Percentiles rank a stretch among this genome's conserved stretches.
phyloP scores from a whole-genome alignment of 371 early-diverging fungal species.

The Amoeboaphelidium protococcarum region DNA sequence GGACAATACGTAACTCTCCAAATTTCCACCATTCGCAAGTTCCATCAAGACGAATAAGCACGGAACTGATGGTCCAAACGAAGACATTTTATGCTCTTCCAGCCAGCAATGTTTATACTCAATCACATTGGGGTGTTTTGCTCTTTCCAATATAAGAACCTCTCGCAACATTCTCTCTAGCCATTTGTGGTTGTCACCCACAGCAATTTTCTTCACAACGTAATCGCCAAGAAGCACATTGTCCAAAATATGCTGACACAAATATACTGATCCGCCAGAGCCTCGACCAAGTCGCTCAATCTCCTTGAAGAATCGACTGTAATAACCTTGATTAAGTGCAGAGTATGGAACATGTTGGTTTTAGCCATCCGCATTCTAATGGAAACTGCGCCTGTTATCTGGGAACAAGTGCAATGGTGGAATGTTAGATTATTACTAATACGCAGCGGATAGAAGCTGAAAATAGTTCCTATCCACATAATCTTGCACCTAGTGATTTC shows the following conservation, averaged over 20 bases:
- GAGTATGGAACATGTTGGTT: no score
- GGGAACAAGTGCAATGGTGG: no score
- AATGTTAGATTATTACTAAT: no score
- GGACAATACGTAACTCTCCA: conserved; percentile 85
- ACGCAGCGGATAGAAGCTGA: no score
- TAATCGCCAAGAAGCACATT: conserved; percentile 51
- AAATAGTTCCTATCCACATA: no score
- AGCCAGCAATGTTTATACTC: conserved; percentile 52
- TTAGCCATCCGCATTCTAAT: no score
- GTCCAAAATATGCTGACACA: conserved; percentile 61
- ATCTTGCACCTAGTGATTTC: no score
- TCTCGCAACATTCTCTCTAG: conserved; percentile 74
- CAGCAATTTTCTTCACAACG: conserved; percentile 77
- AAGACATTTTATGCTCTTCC: neutral
- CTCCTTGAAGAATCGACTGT: conserved; percentile 74
- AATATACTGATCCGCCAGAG: conserved; percentile 60
- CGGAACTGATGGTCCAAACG: conserved; percentile 43
- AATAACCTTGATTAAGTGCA: conserved; percentile 67
- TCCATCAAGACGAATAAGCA: conserved; percentile 91
- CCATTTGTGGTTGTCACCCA: conserved; percentile 72
- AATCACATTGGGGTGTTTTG: conserved; percentile 69
- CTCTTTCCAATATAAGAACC: conserved; percentile 59
- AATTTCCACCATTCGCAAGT: conserved; percentile 79
- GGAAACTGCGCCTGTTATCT: no score
- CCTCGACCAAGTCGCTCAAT: conserved; percentile 62